Base-by-base conservation (phyloP, 2,329 filamentous ascomycete genomes). In the Ophiostoma ulmi region DNA sequence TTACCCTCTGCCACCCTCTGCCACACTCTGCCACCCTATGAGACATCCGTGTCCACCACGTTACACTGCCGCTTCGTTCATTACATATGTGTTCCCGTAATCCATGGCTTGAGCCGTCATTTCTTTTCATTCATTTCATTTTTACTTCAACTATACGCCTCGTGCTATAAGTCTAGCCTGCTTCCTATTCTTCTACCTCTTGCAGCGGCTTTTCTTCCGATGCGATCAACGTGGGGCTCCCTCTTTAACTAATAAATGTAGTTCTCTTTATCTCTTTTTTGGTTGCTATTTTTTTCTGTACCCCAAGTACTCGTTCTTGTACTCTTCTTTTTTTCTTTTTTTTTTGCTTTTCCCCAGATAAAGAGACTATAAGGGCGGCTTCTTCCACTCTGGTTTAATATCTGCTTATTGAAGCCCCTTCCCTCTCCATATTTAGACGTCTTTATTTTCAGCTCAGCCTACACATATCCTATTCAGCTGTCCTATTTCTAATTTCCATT, bases 41-140 rank as follows among this genome's bases (percentile, higher is more conserved):
- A 69, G 20, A 69, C 65, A 70, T 41, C 55, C 26, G 31, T n/a
- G 44, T n/a, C 38, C 5, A 17, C 22, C 58, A 48, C 35, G 69
- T 72, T 70, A 70, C 68, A 70, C 71, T 69, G 41, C 22, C 48
- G 44, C 66, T 44, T 61, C 44, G 10, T 68, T 69, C 55, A 66
- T 69, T 69, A 55, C 48, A 14, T 70, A 35, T 66, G 69, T 70
- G 71, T 26, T 70, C 65, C 65, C 68, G 55, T 35, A 38, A 14
- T 58, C 67, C 17, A 58, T 65, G 65, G 68, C 55, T 65, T 52
- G 55, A 39, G 36, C 22, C 39, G 20, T 65, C 26, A 52, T 69
- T 14, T 52, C 13, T 41, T 55, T 14, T 58, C 6, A 61, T 36
- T 63, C 35, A 3, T 67, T 68, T 68, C 52, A 39, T 63, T 69